Conservation (phyloP, 164 flowering plant species). For the Macadamia integrifolia region DNA sequence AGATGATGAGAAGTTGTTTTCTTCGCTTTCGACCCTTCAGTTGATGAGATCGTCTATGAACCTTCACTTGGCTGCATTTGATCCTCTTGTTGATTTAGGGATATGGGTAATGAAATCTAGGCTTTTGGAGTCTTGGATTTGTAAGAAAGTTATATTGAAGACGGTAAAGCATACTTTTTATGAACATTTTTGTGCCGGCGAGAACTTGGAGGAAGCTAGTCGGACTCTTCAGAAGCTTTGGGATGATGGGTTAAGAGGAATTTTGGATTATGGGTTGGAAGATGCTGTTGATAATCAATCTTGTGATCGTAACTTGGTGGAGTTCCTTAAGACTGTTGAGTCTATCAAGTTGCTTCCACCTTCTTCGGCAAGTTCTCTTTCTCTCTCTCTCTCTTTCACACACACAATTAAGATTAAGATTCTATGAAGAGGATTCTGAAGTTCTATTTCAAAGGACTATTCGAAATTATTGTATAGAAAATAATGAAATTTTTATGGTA, state of each 20-base stretch:
- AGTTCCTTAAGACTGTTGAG: slow-evolving; percentile 48
- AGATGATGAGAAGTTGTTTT: slow-evolving; percentile 43
- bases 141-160: slow-evolving; percentile 24
- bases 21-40: slow-evolving; percentile 36
- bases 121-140: slow-evolving; percentile 28
- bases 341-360: slow-evolving; percentile 46
- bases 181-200: slow-evolving; percentile 81
- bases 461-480: too few relatives aligned
- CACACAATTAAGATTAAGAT: not conserved
- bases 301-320: slow-evolving; percentile 56
- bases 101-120: slow-evolving; percentile 60
- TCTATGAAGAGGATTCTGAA: too few relatives aligned
- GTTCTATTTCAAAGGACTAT: too few relatives aligned
- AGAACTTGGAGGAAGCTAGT: slow-evolving; percentile 38
- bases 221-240: slow-evolving; percentile 37
- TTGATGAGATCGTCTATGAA: slow-evolving; percentile 42
- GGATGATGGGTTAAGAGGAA: slow-evolving; percentile 53
- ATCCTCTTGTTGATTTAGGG: slow-evolving; percentile 68
- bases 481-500: too few relatives aligned
- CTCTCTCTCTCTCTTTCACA: not conserved
- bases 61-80: slow-evolving; percentile 45
- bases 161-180: slow-evolving; percentile 43
- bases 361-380: slow-evolving; percentile 46
- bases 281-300: slow-evolving; percentile 49
- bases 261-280: slow-evolving; percentile 73